Conservation (phyloP, 305 asterid genomes). For the Solanum hybrid region DNA sequence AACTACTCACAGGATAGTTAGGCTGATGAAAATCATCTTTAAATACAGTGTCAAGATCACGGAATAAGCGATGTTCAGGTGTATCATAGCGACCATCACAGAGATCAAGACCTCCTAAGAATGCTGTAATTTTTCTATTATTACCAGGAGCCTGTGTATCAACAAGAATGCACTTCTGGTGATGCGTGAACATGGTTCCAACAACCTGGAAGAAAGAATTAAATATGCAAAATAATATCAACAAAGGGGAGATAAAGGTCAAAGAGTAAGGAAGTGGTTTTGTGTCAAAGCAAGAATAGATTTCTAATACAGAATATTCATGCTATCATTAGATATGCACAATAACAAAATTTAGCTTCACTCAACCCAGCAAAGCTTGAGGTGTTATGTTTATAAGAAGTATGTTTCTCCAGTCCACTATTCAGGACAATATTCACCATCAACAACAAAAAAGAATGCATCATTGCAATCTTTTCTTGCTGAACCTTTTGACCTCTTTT, state of each 20-base stretch:
- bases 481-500: background rate
- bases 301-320: background rate
- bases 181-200: slow-evolving; percentile 78
- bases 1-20: slow-evolving; percentile 60
- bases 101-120: slow-evolving; percentile 87
- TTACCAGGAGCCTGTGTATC: slow-evolving; percentile 84
- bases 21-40: slow-evolving; percentile 85
- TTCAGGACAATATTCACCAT: background rate
- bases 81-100: slow-evolving; percentile 99
- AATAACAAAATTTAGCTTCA: background rate
- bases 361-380: background rate
- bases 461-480: background rate
- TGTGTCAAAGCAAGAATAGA: background rate
- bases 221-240: slow-evolving; percentile 14
- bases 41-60: slow-evolving; percentile 59
- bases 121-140: slow-evolving; percentile 76
- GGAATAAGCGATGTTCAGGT: slow-evolving; percentile 72
- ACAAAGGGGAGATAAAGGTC: background rate
- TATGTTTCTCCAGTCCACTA: background rate
- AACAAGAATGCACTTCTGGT: slow-evolving; percentile 88
- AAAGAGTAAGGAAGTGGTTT: background rate
- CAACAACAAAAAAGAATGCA: background rate
- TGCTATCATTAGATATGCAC: background rate
- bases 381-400: background rate
- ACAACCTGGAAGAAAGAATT: slow-evolving; percentile 50